A percentile compares a stretch with the other conserved stretches of the same genome.
Conservation (phyloP, 495 filamentous ascomycete genomes). For the Penicillium mononematosum region DNA sequence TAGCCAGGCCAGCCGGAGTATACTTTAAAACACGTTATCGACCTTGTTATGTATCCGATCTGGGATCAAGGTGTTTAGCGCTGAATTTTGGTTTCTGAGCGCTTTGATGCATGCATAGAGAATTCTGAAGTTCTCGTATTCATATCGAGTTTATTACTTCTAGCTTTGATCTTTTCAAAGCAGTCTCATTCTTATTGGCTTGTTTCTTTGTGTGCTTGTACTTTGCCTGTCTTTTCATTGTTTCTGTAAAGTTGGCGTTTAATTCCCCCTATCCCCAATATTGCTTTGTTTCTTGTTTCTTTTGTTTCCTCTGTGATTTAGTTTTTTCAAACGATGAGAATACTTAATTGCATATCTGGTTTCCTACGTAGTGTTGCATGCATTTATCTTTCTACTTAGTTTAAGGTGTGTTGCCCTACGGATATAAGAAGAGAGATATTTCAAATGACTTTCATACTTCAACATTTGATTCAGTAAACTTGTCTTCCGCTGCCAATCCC, state of each 20-base stretch:
- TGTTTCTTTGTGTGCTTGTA: background rate
- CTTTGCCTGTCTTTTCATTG: conserved; percentile 1
- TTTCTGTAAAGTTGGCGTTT: conserved; percentile 6
- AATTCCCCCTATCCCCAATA: conserved; percentile 6
- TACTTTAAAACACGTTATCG: background rate
- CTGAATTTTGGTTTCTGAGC: background rate
- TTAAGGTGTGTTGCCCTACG: background rate
- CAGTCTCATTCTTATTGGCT: background rate
- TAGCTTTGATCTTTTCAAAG: background rate
- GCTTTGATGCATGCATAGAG: background rate
- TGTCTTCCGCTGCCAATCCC: background rate
- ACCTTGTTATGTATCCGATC: conserved; percentile 3
- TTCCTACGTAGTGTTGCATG: background rate
- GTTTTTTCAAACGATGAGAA: conserved; percentile 5
- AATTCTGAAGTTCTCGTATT: background rate
- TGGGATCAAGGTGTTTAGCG: background rate
- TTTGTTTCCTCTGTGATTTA: conserved; percentile 3
- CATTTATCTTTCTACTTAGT: background rate
- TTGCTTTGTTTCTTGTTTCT: conserved; percentile 2
- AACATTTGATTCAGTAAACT: background rate
- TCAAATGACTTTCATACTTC: background rate
- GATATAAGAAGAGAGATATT: background rate
- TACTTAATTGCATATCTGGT: conserved; percentile 3
- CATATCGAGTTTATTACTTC: conserved; percentile 1
- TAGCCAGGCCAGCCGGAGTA: conserved; percentile 2